These are phyloP conservation scores for Talaromyces sp. DNA, from an alignment of 2,329 filamentous ascomycete genomes.

Conservation along the genomic window DNA sequence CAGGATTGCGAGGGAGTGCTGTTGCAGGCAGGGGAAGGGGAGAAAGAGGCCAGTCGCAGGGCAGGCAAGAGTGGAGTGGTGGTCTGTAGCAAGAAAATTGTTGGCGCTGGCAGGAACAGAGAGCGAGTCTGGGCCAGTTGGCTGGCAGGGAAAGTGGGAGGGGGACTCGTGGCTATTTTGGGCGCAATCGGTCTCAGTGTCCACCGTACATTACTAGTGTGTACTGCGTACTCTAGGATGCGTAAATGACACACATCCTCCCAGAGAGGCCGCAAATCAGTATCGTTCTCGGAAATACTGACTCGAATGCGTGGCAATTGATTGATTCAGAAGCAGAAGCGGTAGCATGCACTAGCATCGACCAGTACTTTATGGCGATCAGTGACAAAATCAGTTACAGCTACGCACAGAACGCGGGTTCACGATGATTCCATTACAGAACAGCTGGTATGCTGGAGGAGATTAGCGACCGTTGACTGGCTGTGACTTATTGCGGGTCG, in stretches of 20 bases:
- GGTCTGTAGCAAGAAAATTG: slow-evolving; percentile 24
- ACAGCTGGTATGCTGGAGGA: slow-evolving; percentile 10
- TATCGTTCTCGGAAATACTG: background rate
- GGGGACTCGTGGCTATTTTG: slow-evolving; percentile 31
- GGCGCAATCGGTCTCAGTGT: slow-evolving; percentile 18
- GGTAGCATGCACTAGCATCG: too few relatives aligned
- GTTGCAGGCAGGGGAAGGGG: slow-evolving; percentile 24
- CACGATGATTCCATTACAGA: background rate
- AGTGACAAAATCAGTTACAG: background rate
- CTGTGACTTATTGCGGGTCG: background rate
- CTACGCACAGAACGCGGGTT: slow-evolving; percentile 5
- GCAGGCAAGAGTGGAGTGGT: slow-evolving; percentile 25
- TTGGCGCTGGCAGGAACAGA: slow-evolving; percentile 23
- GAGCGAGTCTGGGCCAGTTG: slow-evolving; percentile 4
- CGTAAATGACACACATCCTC: too few relatives aligned
- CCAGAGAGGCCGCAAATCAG: background rate
- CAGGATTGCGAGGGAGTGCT: background rate
- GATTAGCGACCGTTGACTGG: background rate
- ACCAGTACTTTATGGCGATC: background rate
- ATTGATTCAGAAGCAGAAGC: background rate
- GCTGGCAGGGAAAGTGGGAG: slow-evolving; percentile 2
- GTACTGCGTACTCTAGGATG: too few relatives aligned
- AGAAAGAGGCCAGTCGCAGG: slow-evolving; percentile 19
- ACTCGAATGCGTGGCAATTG: background rate
- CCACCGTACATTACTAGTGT: slow-evolving; percentile 8